Evolutionary conservation across 208 protist genomes (phyloP).

Genomic region (Angomonas ambiguus): DNA sequence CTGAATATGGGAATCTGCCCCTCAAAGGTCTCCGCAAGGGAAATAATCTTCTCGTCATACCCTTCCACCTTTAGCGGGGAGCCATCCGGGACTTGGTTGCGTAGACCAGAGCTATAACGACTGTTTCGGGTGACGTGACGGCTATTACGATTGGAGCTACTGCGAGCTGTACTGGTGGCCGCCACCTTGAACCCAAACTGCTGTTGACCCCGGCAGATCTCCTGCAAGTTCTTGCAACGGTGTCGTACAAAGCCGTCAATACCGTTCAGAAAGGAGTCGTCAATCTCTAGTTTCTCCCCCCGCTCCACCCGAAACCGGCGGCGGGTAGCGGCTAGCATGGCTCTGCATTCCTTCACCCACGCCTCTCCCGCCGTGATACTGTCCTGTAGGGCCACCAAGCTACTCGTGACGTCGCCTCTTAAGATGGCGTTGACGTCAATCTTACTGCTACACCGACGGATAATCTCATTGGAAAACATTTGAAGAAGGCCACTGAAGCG

Average conservation of each 20-base stretch:
- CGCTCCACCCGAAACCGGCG: conserved; percentile 76
- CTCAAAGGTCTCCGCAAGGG: conserved; percentile 46
- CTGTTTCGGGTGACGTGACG: not conserved
- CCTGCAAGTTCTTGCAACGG: conserved; percentile 94
- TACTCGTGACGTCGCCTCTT: conserved; percentile 85
- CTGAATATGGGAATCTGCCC: conserved; percentile 90
- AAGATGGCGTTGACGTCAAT: conserved; percentile 95
- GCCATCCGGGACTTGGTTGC: conserved; percentile 19
- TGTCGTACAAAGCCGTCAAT: conserved; percentile 97
- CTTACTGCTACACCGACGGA: conserved; percentile 89
- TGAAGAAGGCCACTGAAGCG: conserved; percentile 88
- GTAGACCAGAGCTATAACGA: not conserved
- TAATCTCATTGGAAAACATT: conserved; percentile 96
- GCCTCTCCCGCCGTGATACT: conserved; percentile 86
- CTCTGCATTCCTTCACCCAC: conserved; percentile 90
- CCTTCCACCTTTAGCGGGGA: conserved; percentile 57
- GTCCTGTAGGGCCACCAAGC: conserved; percentile 91
- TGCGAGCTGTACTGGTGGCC: conserved; percentile 16
- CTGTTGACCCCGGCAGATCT: conserved; percentile 96
- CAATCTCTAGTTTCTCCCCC: conserved; percentile 89
- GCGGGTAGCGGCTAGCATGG: conserved; percentile 81
- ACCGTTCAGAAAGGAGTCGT: conserved; percentile 94
- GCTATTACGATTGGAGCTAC: conserved; percentile 12
- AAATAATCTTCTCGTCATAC: conserved; percentile 36
- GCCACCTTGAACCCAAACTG: conserved; percentile 92